These are phyloP conservation scores for Phytophthora constricta DNA, from an alignment of 352 stramenopile species.

Conservation along the genomic window DNA sequence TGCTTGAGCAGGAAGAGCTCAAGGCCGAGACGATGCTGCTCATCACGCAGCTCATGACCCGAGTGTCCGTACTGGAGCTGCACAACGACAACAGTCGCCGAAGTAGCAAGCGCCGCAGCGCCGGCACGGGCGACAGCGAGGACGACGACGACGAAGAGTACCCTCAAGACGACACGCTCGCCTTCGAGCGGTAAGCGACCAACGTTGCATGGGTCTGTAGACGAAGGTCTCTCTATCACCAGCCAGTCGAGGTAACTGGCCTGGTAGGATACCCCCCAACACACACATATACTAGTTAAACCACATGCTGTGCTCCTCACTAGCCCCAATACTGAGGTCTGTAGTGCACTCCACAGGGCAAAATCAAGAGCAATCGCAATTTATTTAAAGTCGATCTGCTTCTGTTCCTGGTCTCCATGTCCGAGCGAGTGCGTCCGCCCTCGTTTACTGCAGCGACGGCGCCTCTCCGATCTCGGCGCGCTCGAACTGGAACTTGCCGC, in stretches of 20 bases:
- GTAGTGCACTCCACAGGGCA: background rate
- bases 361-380: background rate
- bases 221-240: slow-evolving; percentile 5
- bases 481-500: slow-evolving; percentile 64
- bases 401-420: too few relatives aligned
- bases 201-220: too few relatives aligned
- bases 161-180: slow-evolving; percentile 34
- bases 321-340: too few relatives aligned
- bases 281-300: too few relatives aligned
- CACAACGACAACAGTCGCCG: slow-evolving; percentile 42
- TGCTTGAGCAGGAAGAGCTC: slow-evolving; percentile 81
- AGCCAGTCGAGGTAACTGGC: slow-evolving; percentile 21
- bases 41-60: slow-evolving; percentile 87
- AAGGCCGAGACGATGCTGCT: slow-evolving; percentile 87
- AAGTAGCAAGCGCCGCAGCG: slow-evolving; percentile 38
- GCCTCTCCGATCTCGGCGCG: slow-evolving; percentile 68
- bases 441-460: slow-evolving; percentile 43
- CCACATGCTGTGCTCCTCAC: too few relatives aligned
- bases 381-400: too few relatives aligned
- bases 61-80: slow-evolving; percentile 79
- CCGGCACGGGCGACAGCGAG: slow-evolving; percentile 34
- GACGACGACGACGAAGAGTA: slow-evolving; percentile 42
- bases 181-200: slow-evolving; percentile 34
- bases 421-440: background rate
- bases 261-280: too few relatives aligned